A percentile compares a stretch with the other conserved stretches of the same genome.
phyloP scores from a whole-genome alignment of 176 grass and related monocot genomes.

The Carex parvula region DNA sequence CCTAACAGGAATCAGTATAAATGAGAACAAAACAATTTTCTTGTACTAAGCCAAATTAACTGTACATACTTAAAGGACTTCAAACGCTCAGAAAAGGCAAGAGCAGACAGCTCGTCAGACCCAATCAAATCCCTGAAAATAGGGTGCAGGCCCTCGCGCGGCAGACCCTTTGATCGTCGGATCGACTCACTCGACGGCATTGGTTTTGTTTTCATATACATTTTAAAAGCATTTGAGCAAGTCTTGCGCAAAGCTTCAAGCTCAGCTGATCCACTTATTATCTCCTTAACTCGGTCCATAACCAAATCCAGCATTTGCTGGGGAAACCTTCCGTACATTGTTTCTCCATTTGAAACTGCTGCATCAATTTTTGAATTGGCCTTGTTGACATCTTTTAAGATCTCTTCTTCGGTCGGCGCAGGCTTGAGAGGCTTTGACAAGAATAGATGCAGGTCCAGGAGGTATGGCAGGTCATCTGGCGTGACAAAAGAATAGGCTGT shows the following conservation, averaged over 20 bases:
- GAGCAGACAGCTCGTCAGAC: constrained; percentile 77
- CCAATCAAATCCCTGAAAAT: constrained; percentile 64
- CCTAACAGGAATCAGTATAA: background rate
- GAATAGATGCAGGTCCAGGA: constrained; percentile 94
- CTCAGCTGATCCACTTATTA: constrained; percentile 55
- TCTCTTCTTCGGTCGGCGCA: constrained; percentile 80
- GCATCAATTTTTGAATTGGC: constrained; percentile 62
- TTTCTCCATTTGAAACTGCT: constrained; percentile 69
- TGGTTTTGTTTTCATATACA: constrained; percentile 75
- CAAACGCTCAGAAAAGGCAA: constrained; percentile 76
- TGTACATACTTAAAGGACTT: constrained; percentile 69
- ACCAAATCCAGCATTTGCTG: constrained; percentile 78
- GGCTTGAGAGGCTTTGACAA: constrained; percentile 83
- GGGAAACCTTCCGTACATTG: constrained; percentile 82
- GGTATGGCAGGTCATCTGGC: constrained; percentile 69
- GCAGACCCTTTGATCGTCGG: constrained; percentile 72
- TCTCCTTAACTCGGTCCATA: constrained; percentile 76
- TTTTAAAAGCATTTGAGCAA: constrained; percentile 76
- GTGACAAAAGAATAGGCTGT: constrained; percentile 95
- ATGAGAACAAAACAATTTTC: background rate
- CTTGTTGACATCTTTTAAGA: constrained; percentile 63
- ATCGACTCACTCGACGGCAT: constrained; percentile 80
- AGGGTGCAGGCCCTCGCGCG: constrained; percentile 79
- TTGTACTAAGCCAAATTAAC: background rate
- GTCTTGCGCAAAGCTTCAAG: constrained; percentile 59